A percentile compares a stretch with the other conserved stretches of the same genome.
Conservation (phyloP, 805 yeast species). For the Naumovozyma castellii region DNA sequence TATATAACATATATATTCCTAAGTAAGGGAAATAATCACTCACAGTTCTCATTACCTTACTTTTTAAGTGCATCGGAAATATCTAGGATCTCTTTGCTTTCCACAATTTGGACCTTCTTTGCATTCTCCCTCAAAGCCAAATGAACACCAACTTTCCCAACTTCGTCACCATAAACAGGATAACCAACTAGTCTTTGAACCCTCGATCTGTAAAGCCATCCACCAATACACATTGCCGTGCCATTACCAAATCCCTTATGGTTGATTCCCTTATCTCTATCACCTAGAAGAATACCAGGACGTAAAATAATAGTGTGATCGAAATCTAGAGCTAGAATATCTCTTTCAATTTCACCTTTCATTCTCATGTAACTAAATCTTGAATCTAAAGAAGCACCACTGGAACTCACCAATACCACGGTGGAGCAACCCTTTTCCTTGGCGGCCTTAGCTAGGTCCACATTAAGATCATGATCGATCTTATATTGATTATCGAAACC, state of each 20-base stretch:
- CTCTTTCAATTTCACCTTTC: constrained; percentile 73
- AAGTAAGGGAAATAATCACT: no score
- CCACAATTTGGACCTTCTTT: constrained; percentile 25
- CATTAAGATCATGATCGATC: constrained; percentile 68
- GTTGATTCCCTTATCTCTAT: constrained; percentile 32
- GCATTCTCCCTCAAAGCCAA: constrained; percentile 28
- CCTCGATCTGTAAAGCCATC: constrained; percentile 28
- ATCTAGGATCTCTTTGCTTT: constrained; percentile 23
- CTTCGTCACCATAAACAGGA: constrained; percentile 58
- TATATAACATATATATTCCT: no score
- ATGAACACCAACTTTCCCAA: constrained; percentile 47
- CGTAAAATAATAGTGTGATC: constrained; percentile 64
- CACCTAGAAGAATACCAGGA: constrained; percentile 70
- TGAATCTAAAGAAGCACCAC: constrained; percentile 54
- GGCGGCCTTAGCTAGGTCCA: constrained; percentile 63
- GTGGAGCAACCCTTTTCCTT: constrained; percentile 59
- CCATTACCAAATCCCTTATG: constrained; percentile 33
- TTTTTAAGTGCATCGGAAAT: no score
- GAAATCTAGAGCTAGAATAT: constrained; percentile 50
- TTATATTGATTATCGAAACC: constrained; percentile 56
- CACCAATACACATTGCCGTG: constrained; percentile 28
- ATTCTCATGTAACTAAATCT: constrained; percentile 50
- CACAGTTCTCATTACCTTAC: no score
- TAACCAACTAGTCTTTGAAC: constrained; percentile 26
- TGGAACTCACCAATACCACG: constrained; percentile 55